Percentiles rank a stretch among this genome's conserved stretches.
phyloP scores from a whole-genome alignment of 2,329 filamentous ascomycete genomes.

The Aphanocladium album region DNA sequence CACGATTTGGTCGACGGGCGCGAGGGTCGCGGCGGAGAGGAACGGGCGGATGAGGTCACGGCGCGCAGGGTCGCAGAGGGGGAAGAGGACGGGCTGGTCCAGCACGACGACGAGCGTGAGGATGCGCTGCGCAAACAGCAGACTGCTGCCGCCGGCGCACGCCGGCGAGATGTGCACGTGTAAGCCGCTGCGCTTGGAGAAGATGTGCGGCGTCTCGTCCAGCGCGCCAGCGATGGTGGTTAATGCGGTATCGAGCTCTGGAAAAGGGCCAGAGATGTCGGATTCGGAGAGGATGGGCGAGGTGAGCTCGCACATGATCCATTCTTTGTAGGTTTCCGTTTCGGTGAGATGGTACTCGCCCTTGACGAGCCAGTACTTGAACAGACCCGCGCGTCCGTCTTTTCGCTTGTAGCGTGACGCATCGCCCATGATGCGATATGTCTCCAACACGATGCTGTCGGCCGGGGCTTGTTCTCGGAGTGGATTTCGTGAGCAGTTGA shows the following conservation, averaged over 20 bases:
- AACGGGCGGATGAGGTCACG: not conserved
- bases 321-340: not conserved
- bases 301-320: conserved; percentile 12
- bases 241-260: conserved; percentile 11
- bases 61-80: conserved; percentile 7
- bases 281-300: conserved; percentile 15
- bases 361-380: not conserved
- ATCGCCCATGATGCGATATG: not conserved
- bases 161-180: conserved; percentile 16
- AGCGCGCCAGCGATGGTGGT: not conserved
- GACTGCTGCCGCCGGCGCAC: conserved; percentile 23
- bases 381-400: not conserved
- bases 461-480: not conserved
- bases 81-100: conserved; percentile 15
- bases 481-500: not conserved
- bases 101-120: conserved; percentile 58
- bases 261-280: not conserved
- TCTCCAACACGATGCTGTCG: not conserved
- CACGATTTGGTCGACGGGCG: not conserved
- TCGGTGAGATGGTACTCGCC: not conserved
- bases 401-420: not conserved
- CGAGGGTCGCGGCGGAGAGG: not conserved
- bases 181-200: conserved; percentile 12
- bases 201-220: not conserved
- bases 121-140: conserved; percentile 74